These are phyloP conservation scores for Halteria grandinella DNA, from an alignment of 73 alveolate genomes.

Conservation along the genomic window DNA sequence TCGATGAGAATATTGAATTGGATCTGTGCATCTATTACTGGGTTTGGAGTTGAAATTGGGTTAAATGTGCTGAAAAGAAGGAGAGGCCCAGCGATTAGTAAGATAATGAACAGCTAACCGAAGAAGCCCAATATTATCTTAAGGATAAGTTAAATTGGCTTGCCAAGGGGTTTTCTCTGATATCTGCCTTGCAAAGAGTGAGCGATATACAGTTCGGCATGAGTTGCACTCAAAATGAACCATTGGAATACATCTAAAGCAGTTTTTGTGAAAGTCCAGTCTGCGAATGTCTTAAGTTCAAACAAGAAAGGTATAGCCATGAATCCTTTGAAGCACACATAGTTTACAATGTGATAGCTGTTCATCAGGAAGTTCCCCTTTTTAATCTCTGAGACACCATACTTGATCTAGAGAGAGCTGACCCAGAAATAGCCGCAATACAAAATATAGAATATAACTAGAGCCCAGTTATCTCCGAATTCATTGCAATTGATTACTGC, in stretches of 20 bases:
- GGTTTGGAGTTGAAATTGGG: conserved; percentile 92
- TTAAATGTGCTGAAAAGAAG: conserved; percentile 87
- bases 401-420: conserved; percentile 87
- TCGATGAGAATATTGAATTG: no score
- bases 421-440: conserved; percentile 84
- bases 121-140: conserved; percentile 81
- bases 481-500: conserved; percentile 57
- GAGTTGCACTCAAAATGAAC: conserved; percentile 91
- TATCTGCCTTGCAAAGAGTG: conserved; percentile 69
- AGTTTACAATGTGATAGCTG: no score
- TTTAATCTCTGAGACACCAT: conserved; percentile 88
- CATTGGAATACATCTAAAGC: conserved; percentile 92
- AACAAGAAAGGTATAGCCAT: conserved; percentile 91
- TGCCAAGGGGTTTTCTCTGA: conserved; percentile 47
- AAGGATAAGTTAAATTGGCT: conserved; percentile 41
- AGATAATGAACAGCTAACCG: conserved; percentile 67
- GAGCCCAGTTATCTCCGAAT: conserved; percentile 39
- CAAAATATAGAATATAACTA: conserved; percentile 82
- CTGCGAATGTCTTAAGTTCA: conserved; percentile 92
- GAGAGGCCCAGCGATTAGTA: conserved; percentile 88
- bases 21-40: no score
- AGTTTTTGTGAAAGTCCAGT: conserved; percentile 97
- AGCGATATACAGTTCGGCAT: conserved; percentile 84
- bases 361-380: conserved; percentile 46
- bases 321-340: no score